Base-by-base conservation (phyloP, 179 eudicot species). In the Amaranthus tricolor region DNA sequence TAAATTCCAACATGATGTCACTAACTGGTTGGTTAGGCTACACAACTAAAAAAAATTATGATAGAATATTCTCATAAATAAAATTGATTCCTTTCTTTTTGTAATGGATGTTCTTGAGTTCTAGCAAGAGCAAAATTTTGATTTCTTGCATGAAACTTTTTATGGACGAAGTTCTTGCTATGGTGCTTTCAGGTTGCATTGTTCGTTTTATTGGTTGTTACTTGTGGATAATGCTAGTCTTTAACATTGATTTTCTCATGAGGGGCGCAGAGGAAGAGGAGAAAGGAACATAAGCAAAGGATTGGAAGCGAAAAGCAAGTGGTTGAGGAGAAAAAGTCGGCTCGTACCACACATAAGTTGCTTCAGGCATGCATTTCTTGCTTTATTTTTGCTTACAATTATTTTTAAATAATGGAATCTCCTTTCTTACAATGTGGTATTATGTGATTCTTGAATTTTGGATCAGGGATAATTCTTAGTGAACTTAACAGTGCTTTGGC, bases 291-390 rank as follows among this genome's bases (percentile, higher is more conserved):
- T 47, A 70, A 74, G 71, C 74, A 71, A 59, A 87, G 71, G 61
- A 66, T 21, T 8, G 84, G 81, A 16, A 76, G 70, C 71, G 86
- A 84, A 72, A 85, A 81, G 63, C 77, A 78, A 67, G 76, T 67
- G 43, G 71, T 74, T 13, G 70, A 21, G 17, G 88, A 80, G 81
- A 64, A 73, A 52, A 85, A 81, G 78, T 82, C 84, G 20, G 85
- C 86, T 19, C 83, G 97, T 72, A 89, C 90, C 68, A 93, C 95
- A 43, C 98, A 93, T 85, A 88, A 83, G 76, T 74, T 91, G 84
- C 95, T 94, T 77, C 97, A 91, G 97, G 98, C 88, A 4, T 62
- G 62, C 55, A 11, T n/a, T n/a, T 54, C 21, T 72, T 49, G 59
- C 62, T 57, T 67, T 31, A 43, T 66, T 61, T 1, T 73, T 7